Evolutionary conservation across 1,139 yeast genomes (phyloP), one percentile per base, ranked within the genome.

Genomic region (Debaryomyces udenii): DNA sequence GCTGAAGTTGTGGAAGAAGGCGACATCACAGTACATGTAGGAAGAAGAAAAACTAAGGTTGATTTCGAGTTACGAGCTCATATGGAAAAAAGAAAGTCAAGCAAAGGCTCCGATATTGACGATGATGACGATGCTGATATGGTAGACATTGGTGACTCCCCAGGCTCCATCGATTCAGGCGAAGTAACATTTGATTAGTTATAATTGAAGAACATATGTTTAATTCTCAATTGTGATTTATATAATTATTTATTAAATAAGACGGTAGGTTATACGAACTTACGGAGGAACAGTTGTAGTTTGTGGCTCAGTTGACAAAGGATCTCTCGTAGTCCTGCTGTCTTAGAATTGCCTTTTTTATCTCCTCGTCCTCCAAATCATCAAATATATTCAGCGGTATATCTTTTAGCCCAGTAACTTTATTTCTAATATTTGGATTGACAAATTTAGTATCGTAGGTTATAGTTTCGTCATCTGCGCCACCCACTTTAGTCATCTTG

Each of bases 391-490:
- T 80, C 11, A 63, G 54, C 1, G 86, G 80, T 1, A 90, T 80
- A 41, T 74, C 68, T 3, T 64, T 64, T 50, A 90, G 69, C 0
- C 96, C 96, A 0, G 95, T 86, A 17, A 69, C 65, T 47, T 72
- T 78, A 27, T 62, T 61, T 36, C 75, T 55, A 35, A 68, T 43
- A 42, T 75, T 70, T 2, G 74, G 68, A 46, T 77, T 70, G n/a
- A 55, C 52, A 42, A 87, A 64, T 10, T 65, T 62, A 0, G 87
- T 78, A 35, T 81, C 83, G 45, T 79, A 74, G 2, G 64, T 59
- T 17, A 84, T 48, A 2, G 53, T 38, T 4, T 39, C 42, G 10
- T 43, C 41, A 16, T 40, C 29, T 3, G 48, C 38, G n/a, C 45
- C 46, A 1, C 54, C 55, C 1, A 70, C 47, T 35, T 47, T 55